Percentiles rank a stretch among this genome's conserved stretches.
phyloP scores from a whole-genome alignment of 352 stramenopile genomes.

The Phytophthora pisi region DNA sequence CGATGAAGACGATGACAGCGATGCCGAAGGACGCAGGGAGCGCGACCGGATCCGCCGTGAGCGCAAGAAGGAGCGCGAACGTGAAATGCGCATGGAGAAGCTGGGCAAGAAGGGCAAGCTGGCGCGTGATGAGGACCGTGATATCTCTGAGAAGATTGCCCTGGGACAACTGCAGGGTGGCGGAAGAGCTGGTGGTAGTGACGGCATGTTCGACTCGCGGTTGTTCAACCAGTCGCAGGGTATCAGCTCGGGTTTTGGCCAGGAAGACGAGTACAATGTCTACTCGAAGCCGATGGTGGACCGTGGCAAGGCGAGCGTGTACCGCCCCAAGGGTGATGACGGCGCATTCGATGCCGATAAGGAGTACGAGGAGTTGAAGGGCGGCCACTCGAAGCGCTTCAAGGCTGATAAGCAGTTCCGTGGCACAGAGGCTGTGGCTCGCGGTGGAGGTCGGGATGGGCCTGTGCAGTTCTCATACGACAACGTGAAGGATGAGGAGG shows the following conservation, averaged over 20 bases:
- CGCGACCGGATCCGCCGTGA: slow-evolving; percentile 88
- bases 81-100: slow-evolving; percentile 95
- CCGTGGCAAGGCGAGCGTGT: slow-evolving; percentile 88
- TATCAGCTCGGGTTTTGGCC: slow-evolving; percentile 95
- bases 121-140: slow-evolving; percentile 94
- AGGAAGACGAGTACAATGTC: slow-evolving; percentile 98
- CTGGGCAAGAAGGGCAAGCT: slow-evolving; percentile 90
- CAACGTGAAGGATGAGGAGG: slow-evolving; percentile 47
- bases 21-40: slow-evolving; percentile 54
- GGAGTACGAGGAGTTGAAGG: slow-evolving; percentile 93
- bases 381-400: slow-evolving; percentile 79
- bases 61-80: slow-evolving; percentile 94
- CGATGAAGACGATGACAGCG: slow-evolving; percentile 32
- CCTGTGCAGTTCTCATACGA: slow-evolving; percentile 90
- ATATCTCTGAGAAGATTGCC: slow-evolving; percentile 99
- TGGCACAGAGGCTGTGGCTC: slow-evolving; percentile 72
- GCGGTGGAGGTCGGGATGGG: slow-evolving; percentile 52
- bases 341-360: slow-evolving; percentile 86
- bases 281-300: slow-evolving; percentile 98
- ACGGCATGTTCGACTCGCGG: slow-evolving; percentile 95
- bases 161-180: slow-evolving; percentile 95
- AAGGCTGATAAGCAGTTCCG: slow-evolving; percentile 91
- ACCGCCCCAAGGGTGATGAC: slow-evolving; percentile 89
- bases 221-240: slow-evolving; percentile 99
- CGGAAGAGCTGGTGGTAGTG: slow-evolving; percentile 71